These are phyloP conservation scores for Hyphochytrium catenoides DNA, from an alignment of 352 stramenopile species.

Conservation along the genomic window DNA sequence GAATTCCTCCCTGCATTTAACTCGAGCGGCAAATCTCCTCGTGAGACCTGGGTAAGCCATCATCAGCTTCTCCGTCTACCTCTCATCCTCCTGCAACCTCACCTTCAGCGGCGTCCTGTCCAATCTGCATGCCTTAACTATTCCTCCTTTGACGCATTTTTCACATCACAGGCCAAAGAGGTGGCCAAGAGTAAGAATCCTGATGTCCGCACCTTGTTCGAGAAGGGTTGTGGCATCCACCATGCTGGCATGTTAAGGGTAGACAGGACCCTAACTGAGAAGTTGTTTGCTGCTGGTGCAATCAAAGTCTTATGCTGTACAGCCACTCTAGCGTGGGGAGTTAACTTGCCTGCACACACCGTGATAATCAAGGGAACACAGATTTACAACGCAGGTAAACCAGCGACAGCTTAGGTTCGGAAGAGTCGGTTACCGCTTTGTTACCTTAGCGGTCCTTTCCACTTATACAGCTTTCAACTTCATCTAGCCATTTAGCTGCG, in stretches of 20 bases:
- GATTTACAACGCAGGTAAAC: conserved; percentile 95
- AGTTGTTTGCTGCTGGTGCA: conserved; percentile 88
- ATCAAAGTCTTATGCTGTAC: conserved; percentile 96
- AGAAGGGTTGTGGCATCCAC: conserved; percentile 87
- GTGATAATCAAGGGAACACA: conserved; percentile 99
- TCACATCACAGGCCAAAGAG: conserved; percentile 25
- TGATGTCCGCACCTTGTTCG: conserved; percentile 81
- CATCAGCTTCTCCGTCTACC: no score
- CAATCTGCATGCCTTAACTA: no score
- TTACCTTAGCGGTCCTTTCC: no score
- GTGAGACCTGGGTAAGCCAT: no score
- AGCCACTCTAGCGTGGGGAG: conserved; percentile 94
- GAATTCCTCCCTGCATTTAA: conserved; percentile 12
- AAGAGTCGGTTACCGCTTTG: no score
- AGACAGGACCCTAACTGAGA: conserved; percentile 84
- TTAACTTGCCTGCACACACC: conserved; percentile 95
- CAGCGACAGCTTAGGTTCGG: no score
- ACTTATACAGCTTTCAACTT: no score
- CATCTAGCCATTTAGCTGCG: no score
- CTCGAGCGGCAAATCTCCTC: no score
- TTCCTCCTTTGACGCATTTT: no score
- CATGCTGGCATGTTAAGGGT: conserved; percentile 91
- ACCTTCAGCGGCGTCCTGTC: no score
- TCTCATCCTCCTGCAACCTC: no score
- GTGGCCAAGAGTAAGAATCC: conserved; percentile 80